Evolutionary conservation across 768 basidiomycete species (phyloP), one percentile per base, ranked within the genome.

Genomic region (Mycena galopus): DNA sequence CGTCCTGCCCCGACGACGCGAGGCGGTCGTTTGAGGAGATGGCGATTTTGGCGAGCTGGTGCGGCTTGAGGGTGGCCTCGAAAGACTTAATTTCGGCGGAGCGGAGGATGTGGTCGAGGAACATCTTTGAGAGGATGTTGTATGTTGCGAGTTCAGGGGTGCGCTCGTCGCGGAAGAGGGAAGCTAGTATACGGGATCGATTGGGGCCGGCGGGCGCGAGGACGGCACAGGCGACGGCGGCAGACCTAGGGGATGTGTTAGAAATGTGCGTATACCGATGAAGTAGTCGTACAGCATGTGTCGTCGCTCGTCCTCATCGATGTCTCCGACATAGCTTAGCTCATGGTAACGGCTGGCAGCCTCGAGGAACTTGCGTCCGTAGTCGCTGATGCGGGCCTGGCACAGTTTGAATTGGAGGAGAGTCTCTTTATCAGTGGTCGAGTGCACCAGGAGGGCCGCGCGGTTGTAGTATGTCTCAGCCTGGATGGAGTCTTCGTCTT

Each of bases 401-500:
- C 93, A 96, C 29, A 97, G 89, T 82, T 96, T 97, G 86, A 94
- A 97, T 77, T 91, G 88, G 27, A 97, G 88, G 42, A 92, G 86
- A 17, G 92, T 94, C 79, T 93, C 94, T 76, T 90, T 91, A 82
- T 98, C 92, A 19, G 85, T 86, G 44, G 93, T 90, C 19, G 92
- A 90, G 80, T 96, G 94, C 27, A 95, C 92, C 25, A 98, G 89
- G 25, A 96, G 89, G 1, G 96, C 95, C 23, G 98, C 98, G 66
- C 98, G 94, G 78, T 97, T 97, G 82, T 97, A 97, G 83, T 96
- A 99, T 2, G 96, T 95, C 80, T 99, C 97, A n/a, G 98, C 98
- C 81, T 96, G 95, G 2, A 97, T 93, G 5, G 95, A 96, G 78
- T 99, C 97, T 80, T 97, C 96, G 66, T 98, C 96, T 84, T 99